Conservation (phyloP, 179 eudicot species). For the Gypsophila paniculata region DNA sequence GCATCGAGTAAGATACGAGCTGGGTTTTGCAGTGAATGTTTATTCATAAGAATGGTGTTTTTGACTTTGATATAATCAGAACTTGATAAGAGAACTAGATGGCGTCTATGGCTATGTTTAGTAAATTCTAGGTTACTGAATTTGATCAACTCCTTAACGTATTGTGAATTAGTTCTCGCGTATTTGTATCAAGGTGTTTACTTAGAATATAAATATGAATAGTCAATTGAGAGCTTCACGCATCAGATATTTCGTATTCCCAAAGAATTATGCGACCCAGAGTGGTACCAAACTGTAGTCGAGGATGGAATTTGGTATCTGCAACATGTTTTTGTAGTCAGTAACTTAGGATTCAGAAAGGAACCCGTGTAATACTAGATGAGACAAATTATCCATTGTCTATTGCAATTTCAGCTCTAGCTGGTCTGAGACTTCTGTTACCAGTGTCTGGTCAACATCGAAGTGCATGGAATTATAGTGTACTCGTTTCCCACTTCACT, state of each 20-base stretch:
- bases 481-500: background rate
- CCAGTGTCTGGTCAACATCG: background rate
- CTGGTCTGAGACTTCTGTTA: background rate
- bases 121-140: background rate
- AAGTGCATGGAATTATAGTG: background rate
- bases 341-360: background rate
- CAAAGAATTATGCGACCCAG: background rate
- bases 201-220: background rate
- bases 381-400: background rate
- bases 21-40: background rate
- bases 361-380: background rate
- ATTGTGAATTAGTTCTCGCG: background rate
- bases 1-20: background rate
- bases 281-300: background rate
- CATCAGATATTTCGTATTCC: background rate
- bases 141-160: background rate
- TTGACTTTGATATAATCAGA: background rate
- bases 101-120: background rate
- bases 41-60: background rate
- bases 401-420: constrained; percentile 5
- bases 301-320: background rate
- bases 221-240: background rate
- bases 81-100: constrained; percentile 1
- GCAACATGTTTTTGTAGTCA: background rate
- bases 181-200: background rate